phyloP scores from a whole-genome alignment of 2,329 filamentous ascomycete genomes.

The Ascochyta lentis region DNA sequence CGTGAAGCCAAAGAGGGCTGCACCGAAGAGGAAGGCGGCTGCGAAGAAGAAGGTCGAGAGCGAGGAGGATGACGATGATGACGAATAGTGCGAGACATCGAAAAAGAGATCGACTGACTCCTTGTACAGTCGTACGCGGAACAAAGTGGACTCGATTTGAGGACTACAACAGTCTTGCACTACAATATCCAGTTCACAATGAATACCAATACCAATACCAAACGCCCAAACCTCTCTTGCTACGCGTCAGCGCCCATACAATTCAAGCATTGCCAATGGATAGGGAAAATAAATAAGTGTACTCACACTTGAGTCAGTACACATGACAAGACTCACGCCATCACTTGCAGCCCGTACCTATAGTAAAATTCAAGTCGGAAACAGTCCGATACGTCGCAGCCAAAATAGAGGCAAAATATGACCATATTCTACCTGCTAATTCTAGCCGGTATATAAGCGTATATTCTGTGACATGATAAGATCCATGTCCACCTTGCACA shows the following conservation, averaged over 20 bases:
- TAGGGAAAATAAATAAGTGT: no score
- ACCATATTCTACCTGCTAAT: no score
- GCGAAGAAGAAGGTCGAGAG: constrained; percentile 27
- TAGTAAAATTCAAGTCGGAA: no score
- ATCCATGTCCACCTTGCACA: no score
- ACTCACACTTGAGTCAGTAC: no score
- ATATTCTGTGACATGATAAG: no score
- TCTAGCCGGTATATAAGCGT: no score
- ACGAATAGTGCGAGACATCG: constrained; percentile 18
- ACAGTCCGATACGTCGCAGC: no score
- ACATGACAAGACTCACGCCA: no score
- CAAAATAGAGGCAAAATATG: no score
- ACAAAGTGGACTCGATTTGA: not conserved
- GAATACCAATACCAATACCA: not conserved
- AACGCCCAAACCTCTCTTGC: not conserved
- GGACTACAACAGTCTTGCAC: not conserved
- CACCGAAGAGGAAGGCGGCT: constrained; percentile 21
- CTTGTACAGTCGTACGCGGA: not conserved
- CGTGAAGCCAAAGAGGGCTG: not conserved
- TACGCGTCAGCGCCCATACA: not conserved
- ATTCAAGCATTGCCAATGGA: no score
- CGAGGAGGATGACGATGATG: constrained; percentile 30
- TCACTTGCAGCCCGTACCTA: no score
- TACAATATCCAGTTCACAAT: not conserved
- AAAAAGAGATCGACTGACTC: not conserved